Percentiles rank a stretch among this genome's conserved stretches.
These are phyloP conservation scores for Brassica hybrid DNA, from an alignment of 441 rosid genomes.

Conservation along the genomic window DNA sequence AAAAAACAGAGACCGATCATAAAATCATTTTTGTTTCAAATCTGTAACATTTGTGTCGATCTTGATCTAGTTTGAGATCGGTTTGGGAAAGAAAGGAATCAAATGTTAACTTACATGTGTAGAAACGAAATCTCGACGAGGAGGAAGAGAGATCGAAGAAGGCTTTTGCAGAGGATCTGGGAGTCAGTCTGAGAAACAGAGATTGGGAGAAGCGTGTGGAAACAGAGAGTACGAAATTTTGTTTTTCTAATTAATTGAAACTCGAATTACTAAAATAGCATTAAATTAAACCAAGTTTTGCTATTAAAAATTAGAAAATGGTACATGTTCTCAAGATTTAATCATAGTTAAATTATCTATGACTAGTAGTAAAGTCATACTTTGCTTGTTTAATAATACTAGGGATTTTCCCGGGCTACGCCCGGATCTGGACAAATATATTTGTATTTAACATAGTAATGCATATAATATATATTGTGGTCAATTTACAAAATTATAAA, in stretches of 20 bases:
- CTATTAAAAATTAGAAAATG: neutral
- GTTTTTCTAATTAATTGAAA: neutral
- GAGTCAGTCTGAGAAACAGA: neutral
- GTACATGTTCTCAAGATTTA: no score
- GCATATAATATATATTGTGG: no score
- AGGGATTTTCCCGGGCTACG: no score
- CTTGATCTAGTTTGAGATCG: slow-evolving; percentile 6
- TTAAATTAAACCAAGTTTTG: neutral
- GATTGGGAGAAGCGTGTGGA: neutral
- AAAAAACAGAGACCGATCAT: slow-evolving; percentile 3
- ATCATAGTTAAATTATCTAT: neutral
- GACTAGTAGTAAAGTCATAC: neutral
- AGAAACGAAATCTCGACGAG: neutral
- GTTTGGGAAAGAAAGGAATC: neutral
- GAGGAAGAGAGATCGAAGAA: neutral
- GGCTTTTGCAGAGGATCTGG: neutral
- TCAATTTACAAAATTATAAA: no score
- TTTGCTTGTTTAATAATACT: neutral
- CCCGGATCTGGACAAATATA: no score
- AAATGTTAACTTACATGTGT: neutral
- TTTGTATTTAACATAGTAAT: no score
- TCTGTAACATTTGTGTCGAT: neutral
- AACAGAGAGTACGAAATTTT: neutral
- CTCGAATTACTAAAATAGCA: neutral
- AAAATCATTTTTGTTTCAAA: neutral